Evolutionary conservation across 345 rosid genomes (phyloP), one percentile per base, ranked within the genome.

Genomic region (Bruguiera gymnorhiza): DNA sequence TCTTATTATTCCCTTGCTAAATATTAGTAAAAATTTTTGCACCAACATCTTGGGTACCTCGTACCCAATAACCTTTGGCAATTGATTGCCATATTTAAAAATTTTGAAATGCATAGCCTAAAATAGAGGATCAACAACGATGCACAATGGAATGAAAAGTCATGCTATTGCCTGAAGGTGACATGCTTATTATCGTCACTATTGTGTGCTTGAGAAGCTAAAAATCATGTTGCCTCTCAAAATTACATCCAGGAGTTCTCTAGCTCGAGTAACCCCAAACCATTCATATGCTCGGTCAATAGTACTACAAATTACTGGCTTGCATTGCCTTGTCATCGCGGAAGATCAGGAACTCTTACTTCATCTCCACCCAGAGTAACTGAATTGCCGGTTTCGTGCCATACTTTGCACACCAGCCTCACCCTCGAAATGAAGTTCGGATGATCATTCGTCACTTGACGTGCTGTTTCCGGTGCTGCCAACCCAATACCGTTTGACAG

Each of bases 401-500:
- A 59, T 34, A 21, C 1, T 65, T 18, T 62, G 21, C 57, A 53
- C 54, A 2, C 11, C 23, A 19, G 15, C 6, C 16, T 52, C 54
- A 19, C 13, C 52, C 23, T n/a, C 3, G 8, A 29, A 20, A 16
- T 27, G 11, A 56, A 16, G n/a, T 21, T n/a, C 0, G 8, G 2
- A 10, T 54, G 66, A 62, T 78, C 70, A 83, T 74, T 69, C 67
- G 18, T 80, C 76, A 18, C 32, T 72, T 0, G 88, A 65, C 11
- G 88, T 80, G 84, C 77, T 84, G 77, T 91, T 88, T 37, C 85
- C 86, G 11, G 72, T 63, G 39, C 87, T 50, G 60, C 92, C 99
- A 55, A 86, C 91, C 99, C 99, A 92, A 66, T 95, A 92, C 70
- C 84, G 97, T 75, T 95, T 95, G 57, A 79, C 78, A 63, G 87